Evolutionary conservation across 164 flowering plant species (phyloP).

Genomic region (Stephania yunnanensis): DNA sequence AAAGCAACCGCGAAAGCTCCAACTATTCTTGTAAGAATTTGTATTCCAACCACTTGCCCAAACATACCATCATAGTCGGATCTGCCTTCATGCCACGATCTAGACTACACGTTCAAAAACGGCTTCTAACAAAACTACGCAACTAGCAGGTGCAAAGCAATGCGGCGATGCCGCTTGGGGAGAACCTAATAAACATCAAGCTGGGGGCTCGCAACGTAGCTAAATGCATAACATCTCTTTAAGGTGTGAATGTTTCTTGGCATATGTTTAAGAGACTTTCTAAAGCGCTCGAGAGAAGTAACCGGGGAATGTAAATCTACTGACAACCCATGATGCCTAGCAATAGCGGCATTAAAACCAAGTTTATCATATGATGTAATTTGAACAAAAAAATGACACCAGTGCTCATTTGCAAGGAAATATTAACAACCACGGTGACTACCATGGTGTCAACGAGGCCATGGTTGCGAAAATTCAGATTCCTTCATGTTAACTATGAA

Average conservation of each 20-base stretch:
- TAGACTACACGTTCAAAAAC: no score
- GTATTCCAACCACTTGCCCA: no score
- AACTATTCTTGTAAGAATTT: no score
- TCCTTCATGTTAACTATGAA: no score
- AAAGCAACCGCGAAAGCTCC: no score
- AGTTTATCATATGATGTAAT: slow-evolving; percentile 5
- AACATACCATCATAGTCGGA: no score
- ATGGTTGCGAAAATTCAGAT: no score
- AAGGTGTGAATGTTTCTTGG: not conserved
- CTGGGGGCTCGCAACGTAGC: not conserved
- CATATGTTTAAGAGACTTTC: not conserved
- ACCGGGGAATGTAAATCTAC: not conserved
- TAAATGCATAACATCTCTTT: not conserved
- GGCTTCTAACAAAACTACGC: not conserved
- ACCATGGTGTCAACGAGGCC: slow-evolving; percentile 8
- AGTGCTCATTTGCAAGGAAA: slow-evolving; percentile 7
- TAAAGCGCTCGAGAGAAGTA: no score
- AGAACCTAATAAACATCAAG: not conserved
- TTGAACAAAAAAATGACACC: slow-evolving; percentile 8
- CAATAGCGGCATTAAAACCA: not conserved
- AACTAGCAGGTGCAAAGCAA: not conserved
- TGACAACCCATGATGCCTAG: not conserved
- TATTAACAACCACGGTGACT: slow-evolving; percentile 5
- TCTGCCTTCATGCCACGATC: no score
- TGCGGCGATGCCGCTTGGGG: not conserved